phyloP scores from a whole-genome alignment of 306 rosid genomes.

The Vigna hirtella region DNA sequence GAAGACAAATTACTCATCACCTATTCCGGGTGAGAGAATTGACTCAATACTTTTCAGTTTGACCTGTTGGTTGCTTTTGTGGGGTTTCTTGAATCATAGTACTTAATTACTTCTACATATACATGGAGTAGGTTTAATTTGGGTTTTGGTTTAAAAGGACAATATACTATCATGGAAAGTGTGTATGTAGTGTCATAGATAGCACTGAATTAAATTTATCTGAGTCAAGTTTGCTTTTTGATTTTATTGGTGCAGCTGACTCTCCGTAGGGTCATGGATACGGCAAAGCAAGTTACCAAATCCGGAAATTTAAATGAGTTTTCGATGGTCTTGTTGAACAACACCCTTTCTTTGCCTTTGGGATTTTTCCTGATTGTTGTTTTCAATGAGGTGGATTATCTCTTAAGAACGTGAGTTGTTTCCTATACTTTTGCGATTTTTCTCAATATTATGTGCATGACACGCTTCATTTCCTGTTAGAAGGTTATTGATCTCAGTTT shows the following conservation, averaged over 20 bases:
- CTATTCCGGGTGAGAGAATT: background rate
- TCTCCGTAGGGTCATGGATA: constrained; percentile 91
- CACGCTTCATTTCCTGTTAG: constrained; percentile 18
- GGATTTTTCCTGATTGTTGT: constrained; percentile 77
- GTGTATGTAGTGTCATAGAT: background rate
- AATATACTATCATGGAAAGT: background rate
- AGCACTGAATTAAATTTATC: constrained; percentile 31
- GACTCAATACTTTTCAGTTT: constrained; percentile 22
- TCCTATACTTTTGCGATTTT: constrained; percentile 13
- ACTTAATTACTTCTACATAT: constrained; percentile 6
- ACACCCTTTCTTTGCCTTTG: constrained; percentile 89
- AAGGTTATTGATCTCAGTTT: constrained; percentile 21
- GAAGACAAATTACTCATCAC: constrained; percentile 12
- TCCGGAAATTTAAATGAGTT: constrained; percentile 95
- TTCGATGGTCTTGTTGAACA: constrained; percentile 97
- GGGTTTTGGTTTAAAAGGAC: constrained; percentile 16
- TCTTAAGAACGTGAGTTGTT: constrained; percentile 78
- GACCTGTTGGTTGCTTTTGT: background rate
- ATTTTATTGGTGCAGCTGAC: constrained; percentile 73
- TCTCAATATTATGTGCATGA: constrained; percentile 34
- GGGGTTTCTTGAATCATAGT: constrained; percentile 13
- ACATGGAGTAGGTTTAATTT: constrained; percentile 12
- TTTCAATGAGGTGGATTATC: constrained; percentile 94
- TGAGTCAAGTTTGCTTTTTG: constrained; percentile 40
- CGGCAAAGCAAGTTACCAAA: constrained; percentile 85